A percentile compares a stretch with the other conserved stretches of the same genome.
phyloP scores from a whole-genome alignment of 257 asterid genomes.

The Linaria vulgaris region DNA sequence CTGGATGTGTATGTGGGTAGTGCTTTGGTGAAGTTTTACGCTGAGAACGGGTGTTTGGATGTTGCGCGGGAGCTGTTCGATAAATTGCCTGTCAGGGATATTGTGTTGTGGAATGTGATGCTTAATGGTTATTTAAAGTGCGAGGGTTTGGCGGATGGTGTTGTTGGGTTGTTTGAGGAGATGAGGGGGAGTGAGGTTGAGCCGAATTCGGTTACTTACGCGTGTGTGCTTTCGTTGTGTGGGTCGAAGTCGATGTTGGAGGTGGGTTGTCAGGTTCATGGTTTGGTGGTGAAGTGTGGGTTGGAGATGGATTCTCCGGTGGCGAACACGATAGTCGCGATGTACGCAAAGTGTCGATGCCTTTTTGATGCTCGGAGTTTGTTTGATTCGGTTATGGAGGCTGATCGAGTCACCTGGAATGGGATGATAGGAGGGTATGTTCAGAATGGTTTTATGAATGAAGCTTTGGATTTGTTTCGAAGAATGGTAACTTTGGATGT shows the following conservation, averaged over 20 bases:
- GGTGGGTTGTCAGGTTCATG: conserved; percentile 65
- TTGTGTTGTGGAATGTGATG: conserved; percentile 82
- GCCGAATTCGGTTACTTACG: conserved; percentile 64
- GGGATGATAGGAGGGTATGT: conserved; percentile 82
- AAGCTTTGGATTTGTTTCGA: conserved; percentile 50
- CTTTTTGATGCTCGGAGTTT: conserved; percentile 54
- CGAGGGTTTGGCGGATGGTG: conserved; percentile 40
- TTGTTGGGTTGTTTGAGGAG: conserved; percentile 52
- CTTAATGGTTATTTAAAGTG: conserved; percentile 58
- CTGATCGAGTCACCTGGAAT: conserved; percentile 68
- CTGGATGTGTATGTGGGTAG: conserved; percentile 77
- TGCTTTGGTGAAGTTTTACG: conserved; percentile 72
- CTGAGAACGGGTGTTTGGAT: conserved; percentile 58
- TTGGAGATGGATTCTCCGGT: conserved; percentile 59
- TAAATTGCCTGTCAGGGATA: conserved; percentile 66
- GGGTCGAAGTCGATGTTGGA: conserved; percentile 49
- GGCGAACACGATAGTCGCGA: conserved; percentile 66
- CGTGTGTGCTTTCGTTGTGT: conserved; percentile 65
- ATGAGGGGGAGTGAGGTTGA: conserved; percentile 54
- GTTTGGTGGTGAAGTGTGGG: conserved; percentile 57
- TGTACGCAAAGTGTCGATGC: conserved; percentile 69
- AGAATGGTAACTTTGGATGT: conserved; percentile 48
- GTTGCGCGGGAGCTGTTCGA: conserved; percentile 68
- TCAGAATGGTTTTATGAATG: conserved; percentile 64
- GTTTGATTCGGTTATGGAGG: conserved; percentile 44